Evolutionary conservation across 2,329 filamentous ascomycete species (phyloP), one percentile per base, ranked within the genome.

Genomic region (Fusarium sp.): DNA sequence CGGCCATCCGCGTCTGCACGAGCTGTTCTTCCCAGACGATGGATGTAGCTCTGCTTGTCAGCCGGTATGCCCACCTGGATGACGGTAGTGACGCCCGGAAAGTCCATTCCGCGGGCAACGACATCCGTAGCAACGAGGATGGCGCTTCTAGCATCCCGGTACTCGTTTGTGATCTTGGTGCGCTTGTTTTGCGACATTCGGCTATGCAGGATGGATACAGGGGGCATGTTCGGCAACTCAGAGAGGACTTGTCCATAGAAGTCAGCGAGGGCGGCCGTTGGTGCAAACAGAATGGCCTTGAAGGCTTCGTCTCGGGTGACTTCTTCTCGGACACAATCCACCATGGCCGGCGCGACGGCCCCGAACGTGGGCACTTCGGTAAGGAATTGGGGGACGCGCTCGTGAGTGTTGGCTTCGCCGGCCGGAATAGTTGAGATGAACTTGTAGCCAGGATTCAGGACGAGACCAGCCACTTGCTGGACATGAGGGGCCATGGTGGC

Each of bases 221-320:
- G 75, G 0, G 86, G 82, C 37, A 87, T 71, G 11, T 80, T 82
- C 3, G 80, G 73, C 18, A 83, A 71, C 18, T 73, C 67, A 28
- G 76, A 78, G 4, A 88, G 81, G 18, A 88, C 60, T 13, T 83
- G 75, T 23, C 83, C 81, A 73, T 88, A 86, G 50, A 88, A 84
- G 41, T 84, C 85, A 6, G 85, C 86, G 2, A 84, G 81, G 3
- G 82, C 83, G 4, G 87, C 87, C 0, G 88, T 89, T 57, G 91
- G 91, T 70, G 92, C 92, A 81, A 95, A 97, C 37, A 95, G 82
- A 71, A 97, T 94, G 31, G 92, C 92, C 82, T 97, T 97, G 88
- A 97, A 95, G 1, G 86, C 85, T 7, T 82, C 79, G 11, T 77
- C 73, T 51, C 77, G 76, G 5, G 77, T 73, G 10, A 79, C 76